Evolutionary conservation across 805 yeast genomes (phyloP), one percentile per base, ranked within the genome.

Genomic region (Barnettozyma californica): DNA sequence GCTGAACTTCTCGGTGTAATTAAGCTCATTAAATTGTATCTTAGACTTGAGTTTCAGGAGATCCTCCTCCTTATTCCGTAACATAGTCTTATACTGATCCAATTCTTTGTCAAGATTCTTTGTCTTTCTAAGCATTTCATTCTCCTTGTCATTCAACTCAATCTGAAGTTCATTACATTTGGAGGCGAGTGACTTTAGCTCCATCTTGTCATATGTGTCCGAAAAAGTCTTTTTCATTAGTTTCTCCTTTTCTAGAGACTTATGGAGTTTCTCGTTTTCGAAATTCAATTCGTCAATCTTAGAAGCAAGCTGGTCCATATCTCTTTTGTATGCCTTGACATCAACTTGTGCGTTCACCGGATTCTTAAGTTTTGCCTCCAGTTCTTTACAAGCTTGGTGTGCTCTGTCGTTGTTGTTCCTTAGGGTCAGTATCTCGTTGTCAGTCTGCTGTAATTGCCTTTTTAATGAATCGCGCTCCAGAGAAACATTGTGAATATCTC

Each of bases 41-140:
- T 69, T 68, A 7, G 54, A 46, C 45, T 65, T 67, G 46, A 73
- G 56, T 7, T 67, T 59, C 10, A 63, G 62, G 16, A 70, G 54
- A 18, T 68, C 68, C 16, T 61, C 56, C 39, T 75, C 78, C 52
- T 70, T 75, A 16, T 60, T 66, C 5, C 56, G 53, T 3, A 71
- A 42, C 44, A 56, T 31, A 18, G 10, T 21, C 36, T 51, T 61
- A 53, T 41, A 59, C 26, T 51, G 57, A 41, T 52, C 62, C 41
- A 52, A 54, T 56, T 54, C 59, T 43, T 50, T 60, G 29, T 54
- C 57, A 29, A 53, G 53, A 19, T 48, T 60, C 36, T 52, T 50
- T 9, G 46, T 43, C 34, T 57, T 50, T 38, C 57, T 57, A 50
- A 51, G 60, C 50, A 45, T 43, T 19, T 49, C 41, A 41, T 41